These are phyloP conservation scores for Bauhinia variegata DNA, from an alignment of 306 rosid species.

Conservation along the genomic window DNA sequence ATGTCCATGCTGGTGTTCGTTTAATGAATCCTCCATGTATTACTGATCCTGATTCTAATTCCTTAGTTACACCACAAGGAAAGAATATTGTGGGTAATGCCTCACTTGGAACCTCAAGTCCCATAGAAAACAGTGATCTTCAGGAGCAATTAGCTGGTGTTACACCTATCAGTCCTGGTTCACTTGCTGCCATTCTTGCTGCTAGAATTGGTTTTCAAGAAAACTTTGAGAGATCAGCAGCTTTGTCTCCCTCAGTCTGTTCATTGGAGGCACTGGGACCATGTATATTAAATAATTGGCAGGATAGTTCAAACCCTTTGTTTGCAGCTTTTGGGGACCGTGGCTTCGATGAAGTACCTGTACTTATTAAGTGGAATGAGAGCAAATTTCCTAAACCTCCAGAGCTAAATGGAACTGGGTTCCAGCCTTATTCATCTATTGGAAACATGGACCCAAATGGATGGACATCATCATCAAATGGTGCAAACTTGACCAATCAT, in stretches of 20 bases:
- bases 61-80: conserved; percentile 44
- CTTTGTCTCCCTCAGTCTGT: conserved; percentile 41
- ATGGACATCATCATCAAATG: conserved; percentile 58
- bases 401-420: conserved; percentile 33
- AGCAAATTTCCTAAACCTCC: conserved; percentile 34
- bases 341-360: conserved; percentile 47
- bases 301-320: conserved; percentile 43
- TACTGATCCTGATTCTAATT: conserved; percentile 35
- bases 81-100: conserved; percentile 37
- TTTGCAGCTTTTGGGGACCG: conserved; percentile 31
- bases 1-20: conserved; percentile 33
- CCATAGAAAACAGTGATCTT: conserved; percentile 40
- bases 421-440: conserved; percentile 42
- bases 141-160: conserved; percentile 47
- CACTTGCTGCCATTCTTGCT: conserved; percentile 51
- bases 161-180: conserved; percentile 42
- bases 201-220: conserved; percentile 53
- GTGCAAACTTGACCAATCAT: conserved; percentile 44
- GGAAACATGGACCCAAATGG: conserved; percentile 52
- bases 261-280: conserved; percentile 41
- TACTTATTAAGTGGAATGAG: conserved; percentile 38
- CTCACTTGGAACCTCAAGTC: conserved; percentile 39
- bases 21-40: conserved; percentile 31
- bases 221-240: conserved; percentile 44
- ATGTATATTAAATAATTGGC: conserved; percentile 43